phyloP scores from a whole-genome alignment of 352 stramenopile species.

The Pythium aquatile region DNA sequence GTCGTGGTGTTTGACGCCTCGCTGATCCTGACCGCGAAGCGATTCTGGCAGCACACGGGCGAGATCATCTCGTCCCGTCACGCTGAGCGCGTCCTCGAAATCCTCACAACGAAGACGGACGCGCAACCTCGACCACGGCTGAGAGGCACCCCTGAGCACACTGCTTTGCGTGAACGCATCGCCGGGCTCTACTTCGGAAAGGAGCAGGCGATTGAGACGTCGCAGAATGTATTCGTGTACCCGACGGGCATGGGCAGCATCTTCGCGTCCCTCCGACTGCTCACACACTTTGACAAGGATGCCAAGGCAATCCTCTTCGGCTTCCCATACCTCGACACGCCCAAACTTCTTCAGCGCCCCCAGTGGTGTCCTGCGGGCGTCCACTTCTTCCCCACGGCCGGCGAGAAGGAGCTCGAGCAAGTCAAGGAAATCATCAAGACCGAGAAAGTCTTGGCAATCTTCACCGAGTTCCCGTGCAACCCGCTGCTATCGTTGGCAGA shows the following conservation, averaged over 20 bases:
- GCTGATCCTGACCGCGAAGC: conserved; percentile 55
- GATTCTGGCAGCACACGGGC: conserved; percentile 94
- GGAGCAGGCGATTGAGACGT: conserved; percentile 5
- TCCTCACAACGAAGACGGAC: conserved; percentile 34
- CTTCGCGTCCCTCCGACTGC: conserved; percentile 75
- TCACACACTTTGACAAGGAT: conserved; percentile 42
- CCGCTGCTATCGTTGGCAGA: conserved; percentile 87
- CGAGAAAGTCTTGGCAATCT: conserved; percentile 83
- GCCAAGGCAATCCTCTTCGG: conserved; percentile 87
- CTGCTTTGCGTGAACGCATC: conserved; percentile 47
- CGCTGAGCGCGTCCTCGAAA: conserved; percentile 56
- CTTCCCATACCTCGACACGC: conserved; percentile 93
- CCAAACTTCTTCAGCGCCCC: conserved; percentile 89
- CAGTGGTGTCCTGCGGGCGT: conserved; percentile 85
- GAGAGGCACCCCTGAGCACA: conserved; percentile 32
- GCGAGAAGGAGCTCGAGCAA: conserved; percentile 56
- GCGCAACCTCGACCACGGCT: conserved; percentile 8
- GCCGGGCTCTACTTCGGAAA: conserved; percentile 48
- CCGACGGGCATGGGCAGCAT: conserved; percentile 90
- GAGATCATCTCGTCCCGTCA: conserved; percentile 91
- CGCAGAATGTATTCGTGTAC: conserved; percentile 66
- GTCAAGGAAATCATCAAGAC: conserved; percentile 67
- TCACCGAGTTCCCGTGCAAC: conserved; percentile 94
- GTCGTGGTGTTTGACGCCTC: conserved; percentile 73
- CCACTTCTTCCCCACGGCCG: conserved; percentile 87